Evolutionary conservation across 1,284 basidiomycete species (phyloP), one percentile per base, ranked within the genome.

Genomic region (Ceratobasidium theobromae): DNA sequence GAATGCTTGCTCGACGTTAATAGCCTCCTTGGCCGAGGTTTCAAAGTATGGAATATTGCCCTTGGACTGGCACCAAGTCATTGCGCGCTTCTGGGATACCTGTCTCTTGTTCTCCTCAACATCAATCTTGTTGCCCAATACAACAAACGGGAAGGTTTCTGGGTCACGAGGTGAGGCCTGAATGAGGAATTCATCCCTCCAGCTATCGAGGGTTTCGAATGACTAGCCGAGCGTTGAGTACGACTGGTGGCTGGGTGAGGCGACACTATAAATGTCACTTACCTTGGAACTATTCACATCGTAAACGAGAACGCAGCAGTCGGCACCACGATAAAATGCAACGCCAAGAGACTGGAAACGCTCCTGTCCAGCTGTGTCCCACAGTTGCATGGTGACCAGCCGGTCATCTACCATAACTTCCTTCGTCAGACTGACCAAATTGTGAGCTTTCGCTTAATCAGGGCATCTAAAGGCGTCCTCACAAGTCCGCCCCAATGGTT

Each of bases 21-120:
- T 98, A 18, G 97, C 96, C 78, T 99, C 97, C 81, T 99, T 99
- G 46, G 97, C 97, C 9, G 96, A 98, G 0, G 97, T 99, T 81
- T 99, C 97, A 78, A 99, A 99, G 79, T 99, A 99, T 14, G 97
- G 97, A 72, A 99, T 98, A 79, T 98, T 98, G 74, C 97, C 97
- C 81, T 99, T 99, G 70, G 93, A 91, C 76, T 99, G 95, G 78
- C 97, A 99, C 97, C 97, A 99, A 8, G 94, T 93, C 95, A 99
- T 98, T 23, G 97, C 97, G 58, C 97, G 91, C 78, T 99, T 99
- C 86, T 99, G 97, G 8, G 94, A 95, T 27, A 98, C 95, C 93
- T 95, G 71, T 72, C 97, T 87, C 80, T 98, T 99, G 77, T 89
- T 91, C 82, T 99, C 96, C 80, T 99, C 97, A 75, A 98, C 92